Conservation (phyloP, 2,329 filamentous ascomycete species). For the Paraconiothyrium sp. region DNA sequence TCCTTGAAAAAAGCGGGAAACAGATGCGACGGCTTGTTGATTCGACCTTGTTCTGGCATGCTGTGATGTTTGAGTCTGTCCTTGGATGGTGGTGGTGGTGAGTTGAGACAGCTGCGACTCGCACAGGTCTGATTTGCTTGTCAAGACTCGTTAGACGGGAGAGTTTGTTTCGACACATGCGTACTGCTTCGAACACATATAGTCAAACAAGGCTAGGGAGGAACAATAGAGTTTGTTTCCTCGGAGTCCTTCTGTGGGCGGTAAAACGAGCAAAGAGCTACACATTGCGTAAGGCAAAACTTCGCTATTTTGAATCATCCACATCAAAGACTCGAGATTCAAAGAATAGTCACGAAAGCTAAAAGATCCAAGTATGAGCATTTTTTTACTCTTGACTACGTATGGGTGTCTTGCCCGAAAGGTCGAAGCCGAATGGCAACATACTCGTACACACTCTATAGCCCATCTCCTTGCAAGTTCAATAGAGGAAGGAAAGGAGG, state of each 20-base stretch:
- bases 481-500: slow-evolving; percentile 10
- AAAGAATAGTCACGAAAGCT: neutral
- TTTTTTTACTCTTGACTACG: slow-evolving; percentile 14
- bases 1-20: neutral
- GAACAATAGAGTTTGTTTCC: neutral
- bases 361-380: neutral
- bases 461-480: neutral
- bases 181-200: neutral
- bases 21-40: too few species aligned
- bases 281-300: neutral
- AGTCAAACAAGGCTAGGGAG: neutral
- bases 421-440: neutral
- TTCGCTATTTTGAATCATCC: too few species aligned
- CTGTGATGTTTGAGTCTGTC: neutral
- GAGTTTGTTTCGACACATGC: neutral
- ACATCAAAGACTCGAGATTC: neutral
- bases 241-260: neutral
- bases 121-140: neutral
- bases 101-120: slow-evolving; percentile 1
- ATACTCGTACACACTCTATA: slow-evolving; percentile 7
- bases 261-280: neutral
- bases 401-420: slow-evolving; percentile 1
- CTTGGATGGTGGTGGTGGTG: neutral
- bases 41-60: neutral
- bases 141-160: neutral